These are phyloP conservation scores for Fagus crenata DNA, from an alignment of 306 rosid genomes.

Conservation along the genomic window DNA sequence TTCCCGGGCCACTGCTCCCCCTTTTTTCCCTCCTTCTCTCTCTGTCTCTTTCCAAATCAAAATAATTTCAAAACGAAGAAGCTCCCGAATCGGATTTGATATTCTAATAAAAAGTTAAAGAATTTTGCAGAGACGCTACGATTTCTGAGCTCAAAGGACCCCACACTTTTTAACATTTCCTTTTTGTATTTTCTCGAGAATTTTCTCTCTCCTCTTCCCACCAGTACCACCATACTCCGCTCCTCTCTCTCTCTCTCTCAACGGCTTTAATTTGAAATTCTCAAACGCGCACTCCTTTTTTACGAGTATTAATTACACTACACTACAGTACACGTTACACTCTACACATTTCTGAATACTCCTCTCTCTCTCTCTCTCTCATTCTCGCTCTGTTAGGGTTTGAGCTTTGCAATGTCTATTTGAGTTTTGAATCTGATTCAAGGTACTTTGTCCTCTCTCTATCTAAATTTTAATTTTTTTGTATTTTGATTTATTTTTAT, in stretches of 20 bases:
- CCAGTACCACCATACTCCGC: slow-evolving; percentile 26
- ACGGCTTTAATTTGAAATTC: slow-evolving; percentile 65
- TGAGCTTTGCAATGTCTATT: neutral
- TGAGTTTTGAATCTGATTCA: neutral
- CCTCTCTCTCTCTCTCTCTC: slow-evolving; percentile 18
- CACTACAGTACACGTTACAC: neutral
- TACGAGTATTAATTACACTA: slow-evolving; percentile 23
- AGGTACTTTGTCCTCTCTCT: slow-evolving; percentile 8
- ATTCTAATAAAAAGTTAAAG: too few relatives aligned
- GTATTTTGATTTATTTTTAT: neutral
- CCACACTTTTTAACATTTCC: slow-evolving; percentile 14
- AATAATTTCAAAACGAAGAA: neutral
- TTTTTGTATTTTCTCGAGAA: slow-evolving; percentile 43
- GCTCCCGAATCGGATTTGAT: neutral
- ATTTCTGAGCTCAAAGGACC: slow-evolving; percentile 15
- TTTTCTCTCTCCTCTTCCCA: slow-evolving; percentile 36
- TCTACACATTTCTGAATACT: too few relatives aligned
- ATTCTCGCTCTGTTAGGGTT: neutral
- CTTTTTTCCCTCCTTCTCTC: neutral
- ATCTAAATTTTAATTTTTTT: neutral
- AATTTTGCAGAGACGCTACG: neutral
- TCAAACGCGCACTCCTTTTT: slow-evolving; percentile 42
- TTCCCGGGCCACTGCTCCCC: neutral
- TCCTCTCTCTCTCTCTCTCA: slow-evolving; percentile 25
- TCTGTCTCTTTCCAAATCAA: neutral